phyloP scores from a whole-genome alignment of 768 basidiomycete genomes.

The Phylloporus sp. region DNA sequence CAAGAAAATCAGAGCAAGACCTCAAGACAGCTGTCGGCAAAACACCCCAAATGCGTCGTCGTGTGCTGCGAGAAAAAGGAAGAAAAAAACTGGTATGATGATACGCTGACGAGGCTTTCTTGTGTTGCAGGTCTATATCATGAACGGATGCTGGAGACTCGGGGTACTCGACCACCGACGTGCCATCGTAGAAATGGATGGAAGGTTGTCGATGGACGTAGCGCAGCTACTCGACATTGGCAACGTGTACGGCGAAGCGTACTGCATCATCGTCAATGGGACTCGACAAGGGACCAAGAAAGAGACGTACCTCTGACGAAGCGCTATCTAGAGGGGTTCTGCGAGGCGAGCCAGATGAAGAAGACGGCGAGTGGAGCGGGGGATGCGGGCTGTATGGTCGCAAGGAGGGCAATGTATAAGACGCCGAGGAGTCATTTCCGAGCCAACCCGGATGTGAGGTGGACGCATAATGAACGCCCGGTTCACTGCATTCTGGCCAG shows the following conservation, averaged over 20 bases:
- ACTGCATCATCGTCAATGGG: constrained; percentile 16
- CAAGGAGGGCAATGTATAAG: constrained; percentile 29
- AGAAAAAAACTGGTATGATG: neutral
- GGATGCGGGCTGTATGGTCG: constrained; percentile 28
- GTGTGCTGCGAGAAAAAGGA: constrained; percentile 7
- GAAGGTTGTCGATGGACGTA: constrained; percentile 31
- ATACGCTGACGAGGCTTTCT: constrained; percentile 18
- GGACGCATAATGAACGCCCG: constrained; percentile 16
- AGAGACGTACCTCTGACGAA: constrained; percentile 25
- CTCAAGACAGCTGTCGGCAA: constrained; percentile 18
- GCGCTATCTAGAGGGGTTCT: constrained; percentile 22
- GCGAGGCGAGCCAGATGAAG: constrained; percentile 25
- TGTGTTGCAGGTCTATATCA: constrained; percentile 28
- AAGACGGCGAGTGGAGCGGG: constrained; percentile 26
- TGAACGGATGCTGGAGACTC: constrained; percentile 31
- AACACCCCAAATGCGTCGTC: neutral
- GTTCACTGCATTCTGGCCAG: constrained; percentile 26
- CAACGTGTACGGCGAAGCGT: constrained; percentile 22
- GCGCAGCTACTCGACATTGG: constrained; percentile 26
- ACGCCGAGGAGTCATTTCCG: constrained; percentile 25
- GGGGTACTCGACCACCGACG: constrained; percentile 36
- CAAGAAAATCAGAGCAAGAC: constrained; percentile 31
- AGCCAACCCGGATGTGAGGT: constrained; percentile 27
- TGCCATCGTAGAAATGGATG: constrained; percentile 34
- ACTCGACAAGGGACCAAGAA: neutral